Evolutionary conservation across 2,329 filamentous ascomycete genomes (phyloP), one percentile per base, ranked within the genome.

Genomic region (Pseudogymnoascus sp.): DNA sequence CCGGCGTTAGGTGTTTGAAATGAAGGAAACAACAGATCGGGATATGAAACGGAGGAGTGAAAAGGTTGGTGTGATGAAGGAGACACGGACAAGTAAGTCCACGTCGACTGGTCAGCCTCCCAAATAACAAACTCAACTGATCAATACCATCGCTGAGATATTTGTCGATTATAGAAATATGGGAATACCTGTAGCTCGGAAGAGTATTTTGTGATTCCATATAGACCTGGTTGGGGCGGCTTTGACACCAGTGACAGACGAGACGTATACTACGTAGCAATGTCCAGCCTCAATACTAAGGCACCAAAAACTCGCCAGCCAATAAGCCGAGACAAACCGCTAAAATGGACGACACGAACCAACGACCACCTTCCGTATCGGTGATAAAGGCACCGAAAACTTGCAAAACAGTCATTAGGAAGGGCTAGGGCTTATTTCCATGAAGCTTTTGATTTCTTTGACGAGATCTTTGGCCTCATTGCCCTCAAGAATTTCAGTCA

Each of bases 361-460:
- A 55, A 55, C 28, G 28, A 33, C 49, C 49, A 55, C 49, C 49
- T 55, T 55, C 49, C 49, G 49, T 55, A 55, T 55, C 28, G 49
- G 49, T 55, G 49, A 55, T 55, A 55, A 55, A 33, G 49, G 30
- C 49, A 55, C 28, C 28, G 11, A 33, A 55, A 55, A 35, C 28
- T 33, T 19, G 1, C n/a, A 55, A 33, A 35, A 12, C 8, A 33
- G 5, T 55, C 49, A 35, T 22, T 19, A 7, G 28, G 23, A 55
- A 55, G 49, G n/a, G 28, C 35, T 55, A 55, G 49, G 28, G 16
- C 49, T 55, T 22, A 12, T 55, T 41, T 28, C 58, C 16, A 60
- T 60, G 58, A 60, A 60, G 58, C 38, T 60, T 60, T 39, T 39
- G 58, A 28, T 60, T 19, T 60, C 58, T 5, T 16, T 60, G 33